Base-by-base conservation (phyloP, 192 early-diverging fungal genomes). In the Podila minutissima region DNA sequence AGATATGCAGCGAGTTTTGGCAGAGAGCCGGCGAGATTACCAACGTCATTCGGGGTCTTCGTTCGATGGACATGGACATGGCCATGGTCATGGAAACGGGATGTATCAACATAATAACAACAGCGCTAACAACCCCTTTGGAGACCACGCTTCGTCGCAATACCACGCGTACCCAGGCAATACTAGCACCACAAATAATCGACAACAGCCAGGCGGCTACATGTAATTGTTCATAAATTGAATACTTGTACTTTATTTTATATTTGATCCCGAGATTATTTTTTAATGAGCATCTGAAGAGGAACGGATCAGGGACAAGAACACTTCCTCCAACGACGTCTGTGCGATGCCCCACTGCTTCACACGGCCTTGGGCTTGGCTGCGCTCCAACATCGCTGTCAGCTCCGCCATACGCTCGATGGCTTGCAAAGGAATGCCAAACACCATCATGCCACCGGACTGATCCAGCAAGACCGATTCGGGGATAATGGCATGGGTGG, bases 251-350 rank as follows among this genome's bases (percentile, higher is more conserved):
- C 20, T 53, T 20, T 20, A 1, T 53, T 53, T 61, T 28, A 10
- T 60, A 24, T 60, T 60, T 24, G 0, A 17, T 31, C 26, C 59
- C 19, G 22, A 28, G 59, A 24, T 59, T 59, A 13, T 59, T 13
- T 13, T 48, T 68, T 72, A 79, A 64, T 79, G 76, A 31, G 69
- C 64, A 51, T 79, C 76, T 1, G 72, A 46, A 20, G 76, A 37
- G 11, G 46, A 37, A 1, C 71, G 49, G 19, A 79, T 53, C n/a
- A 81, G 58, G 10, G 77, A 81, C 83, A 93, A 82, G 68, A 93
- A 93, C 26, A 91, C 91, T 59, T 93, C 91, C 66, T 93, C 92
- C 13, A 92, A 66, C 17, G 86, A 88, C 8, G 91, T 91, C 68
- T 92, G 89, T 20, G 84, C 84, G 58, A 94, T 87, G 31, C 91